Evolutionary conservation across 1,284 basidiomycete species (phyloP).

Genomic region (Peniophora sp.): DNA sequence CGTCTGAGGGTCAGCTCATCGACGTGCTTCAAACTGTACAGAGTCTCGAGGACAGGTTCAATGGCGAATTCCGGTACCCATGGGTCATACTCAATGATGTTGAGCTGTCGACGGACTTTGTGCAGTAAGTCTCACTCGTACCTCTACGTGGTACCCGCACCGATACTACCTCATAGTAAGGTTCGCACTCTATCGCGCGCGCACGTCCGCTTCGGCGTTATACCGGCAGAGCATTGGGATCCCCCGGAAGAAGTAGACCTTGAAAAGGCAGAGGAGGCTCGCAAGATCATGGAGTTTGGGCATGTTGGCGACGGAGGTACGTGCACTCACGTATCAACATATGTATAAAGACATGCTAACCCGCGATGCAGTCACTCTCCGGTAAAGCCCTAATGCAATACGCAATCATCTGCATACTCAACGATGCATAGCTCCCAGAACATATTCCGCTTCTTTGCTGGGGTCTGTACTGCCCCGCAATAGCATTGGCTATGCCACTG

Average conservation of each 20-base stretch:
- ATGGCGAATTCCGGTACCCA: slow-evolving; percentile 57
- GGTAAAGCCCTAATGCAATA: background rate
- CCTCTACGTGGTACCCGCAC: slow-evolving; percentile 26
- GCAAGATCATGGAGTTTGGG: slow-evolving; percentile 26
- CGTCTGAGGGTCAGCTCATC: slow-evolving; percentile 41
- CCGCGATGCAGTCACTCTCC: background rate
- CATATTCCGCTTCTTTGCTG: slow-evolving; percentile 83
- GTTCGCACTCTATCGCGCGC: slow-evolving; percentile 27
- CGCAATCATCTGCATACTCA: background rate
- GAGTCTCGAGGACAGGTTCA: slow-evolving; percentile 54
- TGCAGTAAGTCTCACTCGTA: slow-evolving; percentile 29
- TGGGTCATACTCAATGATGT: slow-evolving; percentile 71
- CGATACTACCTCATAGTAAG: slow-evolving; percentile 41
- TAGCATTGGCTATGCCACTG: background rate
- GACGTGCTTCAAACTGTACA: slow-evolving; percentile 47
- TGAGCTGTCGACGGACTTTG: slow-evolving; percentile 64
- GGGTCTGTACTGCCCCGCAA: slow-evolving; percentile 35
- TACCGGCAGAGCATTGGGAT: slow-evolving; percentile 69
- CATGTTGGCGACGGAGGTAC: slow-evolving; percentile 64
- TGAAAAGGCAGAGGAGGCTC: slow-evolving; percentile 49
- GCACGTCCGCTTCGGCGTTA: slow-evolving; percentile 60
- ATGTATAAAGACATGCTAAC: background rate
- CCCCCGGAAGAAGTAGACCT: slow-evolving; percentile 73
- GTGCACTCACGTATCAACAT: slow-evolving; percentile 5
- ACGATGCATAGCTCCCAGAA: slow-evolving; percentile 46